Evolutionary conservation across 2,329 filamentous ascomycete genomes (phyloP).

Genomic region (Calonectria hawksworthii): DNA sequence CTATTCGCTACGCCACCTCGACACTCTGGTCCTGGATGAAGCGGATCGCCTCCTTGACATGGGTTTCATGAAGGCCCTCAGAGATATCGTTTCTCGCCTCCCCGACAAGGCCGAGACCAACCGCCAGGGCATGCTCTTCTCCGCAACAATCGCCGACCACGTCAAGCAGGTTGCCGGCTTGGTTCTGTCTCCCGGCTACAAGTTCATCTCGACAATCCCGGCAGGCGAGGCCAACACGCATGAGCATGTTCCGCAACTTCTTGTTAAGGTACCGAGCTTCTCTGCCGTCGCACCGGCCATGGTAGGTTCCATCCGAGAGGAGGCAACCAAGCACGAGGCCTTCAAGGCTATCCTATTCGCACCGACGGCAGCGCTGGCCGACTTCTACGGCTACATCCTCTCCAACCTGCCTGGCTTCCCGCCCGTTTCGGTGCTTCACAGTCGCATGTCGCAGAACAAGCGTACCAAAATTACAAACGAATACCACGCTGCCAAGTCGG

Average conservation of each 20-base stretch:
- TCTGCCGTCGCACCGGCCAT: slow-evolving; percentile 74
- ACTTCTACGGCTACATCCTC: slow-evolving; percentile 64
- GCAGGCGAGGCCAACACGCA: slow-evolving; percentile 84
- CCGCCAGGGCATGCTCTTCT: slow-evolving; percentile 85
- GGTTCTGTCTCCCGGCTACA: slow-evolving; percentile 79
- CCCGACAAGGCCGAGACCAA: slow-evolving; percentile 72
- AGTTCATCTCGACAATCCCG: slow-evolving; percentile 84
- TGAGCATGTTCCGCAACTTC: slow-evolving; percentile 79
- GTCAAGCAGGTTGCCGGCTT: slow-evolving; percentile 80
- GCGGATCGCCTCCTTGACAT: slow-evolving; percentile 86
- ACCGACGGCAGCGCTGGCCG: slow-evolving; percentile 69
- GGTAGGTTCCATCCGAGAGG: slow-evolving; percentile 68
- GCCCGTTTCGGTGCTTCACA: slow-evolving; percentile 62
- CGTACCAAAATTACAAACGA: slow-evolving; percentile 72
- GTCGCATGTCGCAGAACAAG: slow-evolving; percentile 64
- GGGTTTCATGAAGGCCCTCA: slow-evolving; percentile 84
- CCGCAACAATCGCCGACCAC: slow-evolving; percentile 84
- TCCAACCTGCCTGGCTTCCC: slow-evolving; percentile 56
- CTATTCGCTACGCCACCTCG: slow-evolving; percentile 76
- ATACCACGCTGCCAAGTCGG: slow-evolving; percentile 66
- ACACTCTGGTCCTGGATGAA: slow-evolving; percentile 87
- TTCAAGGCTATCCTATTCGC: slow-evolving; percentile 93
- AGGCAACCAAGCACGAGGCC: slow-evolving; percentile 57
- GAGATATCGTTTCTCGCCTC: slow-evolving; percentile 81
- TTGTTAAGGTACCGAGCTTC: slow-evolving; percentile 77